Conservation (phyloP, 306 rosid genomes). For the Parietaria judaica region DNA sequence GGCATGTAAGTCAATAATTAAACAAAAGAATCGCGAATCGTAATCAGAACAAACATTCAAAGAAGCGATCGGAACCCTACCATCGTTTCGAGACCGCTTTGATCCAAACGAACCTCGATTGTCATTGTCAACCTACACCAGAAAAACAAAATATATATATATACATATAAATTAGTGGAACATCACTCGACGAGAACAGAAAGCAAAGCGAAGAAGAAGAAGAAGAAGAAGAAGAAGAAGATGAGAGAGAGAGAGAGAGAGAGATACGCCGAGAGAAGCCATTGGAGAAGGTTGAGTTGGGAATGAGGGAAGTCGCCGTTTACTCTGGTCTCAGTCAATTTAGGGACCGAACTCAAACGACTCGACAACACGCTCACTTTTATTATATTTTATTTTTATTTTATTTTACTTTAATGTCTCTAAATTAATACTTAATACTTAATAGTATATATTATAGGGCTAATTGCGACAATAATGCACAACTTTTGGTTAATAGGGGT, state of each 20-base stretch:
- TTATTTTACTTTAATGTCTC: too few relatives aligned
- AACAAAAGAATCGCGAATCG: not conserved
- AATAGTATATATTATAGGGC: too few relatives aligned
- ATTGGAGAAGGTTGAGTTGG: not conserved
- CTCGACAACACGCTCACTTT: not conserved
- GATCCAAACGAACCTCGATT: constrained; percentile 34
- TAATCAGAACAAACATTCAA: not conserved
- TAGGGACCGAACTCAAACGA: constrained; percentile 4
- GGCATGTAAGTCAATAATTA: not conserved
- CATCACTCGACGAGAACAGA: not conserved
- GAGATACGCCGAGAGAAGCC: constrained; percentile 1
- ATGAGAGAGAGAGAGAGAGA: not conserved
- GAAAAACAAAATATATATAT: too few relatives aligned
- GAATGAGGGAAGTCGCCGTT: not conserved
- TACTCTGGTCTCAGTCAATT: not conserved
- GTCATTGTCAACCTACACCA: constrained; percentile 28
- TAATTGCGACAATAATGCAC: too few relatives aligned
- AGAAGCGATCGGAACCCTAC: constrained; percentile 14
- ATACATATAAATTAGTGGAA: not conserved
- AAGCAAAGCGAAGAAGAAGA: not conserved
- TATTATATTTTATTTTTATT: too few relatives aligned
- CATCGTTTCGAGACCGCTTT: constrained; percentile 34
- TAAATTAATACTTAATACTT: too few relatives aligned
- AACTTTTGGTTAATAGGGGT: too few relatives aligned
- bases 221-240: not conserved